phyloP scores from a whole-genome alignment of 2,329 filamentous ascomycete species.

The Alternaria sp. region DNA sequence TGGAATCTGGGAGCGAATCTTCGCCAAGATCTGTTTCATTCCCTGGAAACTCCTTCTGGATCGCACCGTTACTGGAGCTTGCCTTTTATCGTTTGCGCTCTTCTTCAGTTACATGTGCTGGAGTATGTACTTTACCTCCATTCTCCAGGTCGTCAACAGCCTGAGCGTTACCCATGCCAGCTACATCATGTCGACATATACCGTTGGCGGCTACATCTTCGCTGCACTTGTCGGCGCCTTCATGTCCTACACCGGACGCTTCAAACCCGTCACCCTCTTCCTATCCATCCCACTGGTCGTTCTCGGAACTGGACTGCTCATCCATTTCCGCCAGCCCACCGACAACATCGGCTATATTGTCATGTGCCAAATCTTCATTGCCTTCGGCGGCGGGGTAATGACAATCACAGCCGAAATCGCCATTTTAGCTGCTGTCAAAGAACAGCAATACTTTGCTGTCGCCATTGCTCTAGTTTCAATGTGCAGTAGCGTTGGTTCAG shows the following conservation, averaged over 20 bases:
- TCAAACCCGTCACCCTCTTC: conserved; percentile 37
- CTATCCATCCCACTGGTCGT: conserved; percentile 38
- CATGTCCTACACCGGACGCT: conserved; percentile 37
- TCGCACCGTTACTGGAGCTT: conserved; percentile 62
- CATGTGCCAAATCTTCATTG: conserved; percentile 49
- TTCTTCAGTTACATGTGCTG: conserved; percentile 46
- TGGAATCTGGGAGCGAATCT: conserved; percentile 51
- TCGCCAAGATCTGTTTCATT: conserved; percentile 53
- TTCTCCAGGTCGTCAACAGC: conserved; percentile 51
- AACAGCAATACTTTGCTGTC: conserved; percentile 31
- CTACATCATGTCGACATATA: conserved; percentile 50
- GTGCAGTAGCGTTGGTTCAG: conserved; percentile 63
- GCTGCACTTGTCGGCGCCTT: conserved; percentile 28
- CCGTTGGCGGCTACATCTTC: conserved; percentile 31
- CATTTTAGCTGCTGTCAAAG: conserved; percentile 32
- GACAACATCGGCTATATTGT: conserved; percentile 45
- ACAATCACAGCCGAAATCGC: conserved; percentile 42
- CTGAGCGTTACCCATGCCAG: conserved; percentile 41
- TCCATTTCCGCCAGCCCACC: conserved; percentile 44
- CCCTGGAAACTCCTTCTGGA: conserved; percentile 58
- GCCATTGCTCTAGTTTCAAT: conserved; percentile 56
- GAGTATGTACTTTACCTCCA: conserved; percentile 53
- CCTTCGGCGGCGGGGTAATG: conserved; percentile 36
- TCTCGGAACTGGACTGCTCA: conserved; percentile 45
- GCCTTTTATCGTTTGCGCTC: conserved; percentile 55